phyloP scores from a whole-genome alignment of 2,329 filamentous ascomycete genomes.

The Calonectria honghensis region DNA sequence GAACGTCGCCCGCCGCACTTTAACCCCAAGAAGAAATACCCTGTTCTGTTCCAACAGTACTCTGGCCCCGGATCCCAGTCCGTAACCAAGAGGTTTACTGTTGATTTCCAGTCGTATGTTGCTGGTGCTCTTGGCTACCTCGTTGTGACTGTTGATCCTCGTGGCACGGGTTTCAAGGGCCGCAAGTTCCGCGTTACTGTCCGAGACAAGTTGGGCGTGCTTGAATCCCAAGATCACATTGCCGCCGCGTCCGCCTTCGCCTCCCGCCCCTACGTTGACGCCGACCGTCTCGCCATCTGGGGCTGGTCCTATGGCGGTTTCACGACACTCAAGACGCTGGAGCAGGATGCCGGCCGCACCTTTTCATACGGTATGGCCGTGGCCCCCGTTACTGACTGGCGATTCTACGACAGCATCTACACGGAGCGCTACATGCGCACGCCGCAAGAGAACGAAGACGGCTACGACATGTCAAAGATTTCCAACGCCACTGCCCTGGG shows the following conservation, averaged over 20 bases:
- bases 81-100: slow-evolving; percentile 85
- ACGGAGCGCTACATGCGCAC: slow-evolving; percentile 98
- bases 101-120: slow-evolving; percentile 94
- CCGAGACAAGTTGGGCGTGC: slow-evolving; percentile 88
- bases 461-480: slow-evolving; percentile 86
- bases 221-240: slow-evolving; percentile 93
- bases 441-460: slow-evolving; percentile 85
- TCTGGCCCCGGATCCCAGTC: slow-evolving; percentile 95
- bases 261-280: slow-evolving; percentile 87
- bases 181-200: slow-evolving; percentile 88
- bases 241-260: slow-evolving; percentile 91
- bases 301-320: slow-evolving; percentile 99
- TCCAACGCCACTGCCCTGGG: slow-evolving; percentile 83
- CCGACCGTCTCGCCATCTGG: slow-evolving; percentile 91
- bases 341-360: slow-evolving; percentile 90
- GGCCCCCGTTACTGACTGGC: slow-evolving; percentile 98
- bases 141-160: slow-evolving; percentile 94
- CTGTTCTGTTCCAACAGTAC: slow-evolving; percentile 96
- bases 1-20: slow-evolving; percentile 95
- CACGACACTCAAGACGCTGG: slow-evolving; percentile 94
- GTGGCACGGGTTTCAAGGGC: slow-evolving; percentile 93
- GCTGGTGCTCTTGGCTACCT: slow-evolving; percentile 92
- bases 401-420: slow-evolving; percentile 95
- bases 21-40: slow-evolving; percentile 87
- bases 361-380: slow-evolving; percentile 99